phyloP scores from a whole-genome alignment of 805 yeast genomes.

The Starmerella potacharoeniae region DNA sequence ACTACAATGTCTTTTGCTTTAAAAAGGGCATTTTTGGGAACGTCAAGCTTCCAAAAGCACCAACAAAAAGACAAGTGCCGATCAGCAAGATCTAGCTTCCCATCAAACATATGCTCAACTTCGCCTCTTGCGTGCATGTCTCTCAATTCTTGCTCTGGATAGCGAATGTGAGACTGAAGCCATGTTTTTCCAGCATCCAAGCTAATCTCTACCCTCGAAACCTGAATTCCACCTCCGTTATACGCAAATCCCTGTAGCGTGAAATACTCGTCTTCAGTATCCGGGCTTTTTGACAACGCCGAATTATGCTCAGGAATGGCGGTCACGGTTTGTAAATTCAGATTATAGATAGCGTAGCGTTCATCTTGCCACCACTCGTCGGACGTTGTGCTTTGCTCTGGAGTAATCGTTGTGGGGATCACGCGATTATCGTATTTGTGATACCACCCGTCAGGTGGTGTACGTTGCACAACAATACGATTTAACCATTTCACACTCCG shows the following conservation, averaged over 20 bases:
- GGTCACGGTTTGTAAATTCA: conserved; percentile 30
- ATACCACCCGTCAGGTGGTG: conserved; percentile 31
- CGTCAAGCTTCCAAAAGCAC: conserved; percentile 30
- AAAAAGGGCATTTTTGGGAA: conserved; percentile 20
- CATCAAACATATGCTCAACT: conserved; percentile 28
- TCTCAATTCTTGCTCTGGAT: conserved; percentile 30
- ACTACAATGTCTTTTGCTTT: conserved; percentile 28
- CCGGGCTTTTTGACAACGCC: conserved; percentile 12
- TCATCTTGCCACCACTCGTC: conserved; percentile 33
- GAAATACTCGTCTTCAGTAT: conserved; percentile 14
- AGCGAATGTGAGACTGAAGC: conserved; percentile 27
- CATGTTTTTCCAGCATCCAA: conserved; percentile 29
- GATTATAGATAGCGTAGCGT: conserved; percentile 30
- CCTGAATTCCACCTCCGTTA: conserved; percentile 31
- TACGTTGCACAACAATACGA: conserved; percentile 25
- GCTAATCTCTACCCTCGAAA: conserved; percentile 30
- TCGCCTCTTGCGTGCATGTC: conserved; percentile 23
- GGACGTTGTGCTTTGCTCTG: conserved; percentile 28
- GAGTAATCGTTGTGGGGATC: conserved; percentile 30
- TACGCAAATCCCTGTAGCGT: conserved; percentile 30
- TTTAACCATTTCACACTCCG: conserved; percentile 33
- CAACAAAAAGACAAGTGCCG: conserved; percentile 29
- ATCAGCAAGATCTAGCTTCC: conserved; percentile 29
- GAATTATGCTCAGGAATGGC: conserved; percentile 29
- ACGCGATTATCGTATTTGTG: conserved; percentile 32